These are phyloP conservation scores for Fusarium caatingaense DNA, from an alignment of 2,329 filamentous ascomycete species.

Conservation along the genomic window DNA sequence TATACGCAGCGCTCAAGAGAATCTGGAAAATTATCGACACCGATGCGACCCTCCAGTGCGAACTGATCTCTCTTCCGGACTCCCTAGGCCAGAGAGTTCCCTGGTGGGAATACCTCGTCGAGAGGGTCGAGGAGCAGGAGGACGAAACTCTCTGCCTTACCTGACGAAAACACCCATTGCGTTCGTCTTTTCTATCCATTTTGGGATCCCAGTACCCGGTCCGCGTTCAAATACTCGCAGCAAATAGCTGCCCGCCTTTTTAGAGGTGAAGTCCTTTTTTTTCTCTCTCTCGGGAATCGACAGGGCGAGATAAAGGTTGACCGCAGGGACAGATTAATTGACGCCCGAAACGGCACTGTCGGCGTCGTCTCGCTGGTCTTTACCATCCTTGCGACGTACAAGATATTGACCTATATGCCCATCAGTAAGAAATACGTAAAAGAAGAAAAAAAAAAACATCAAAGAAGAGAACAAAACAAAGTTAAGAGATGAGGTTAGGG, in stretches of 20 bases:
- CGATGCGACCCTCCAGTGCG: conserved; percentile 39
- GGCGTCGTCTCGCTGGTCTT: conserved; percentile 50
- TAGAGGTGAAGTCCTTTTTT: conserved; percentile 34
- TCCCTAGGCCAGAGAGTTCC: conserved; percentile 47
- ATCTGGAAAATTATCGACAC: conserved; percentile 53
- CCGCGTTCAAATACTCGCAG: conserved; percentile 40
- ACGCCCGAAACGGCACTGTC: conserved; percentile 54
- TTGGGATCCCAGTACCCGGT: conserved; percentile 18
- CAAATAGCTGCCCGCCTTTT: conserved; percentile 45
- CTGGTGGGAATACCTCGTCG: conserved; percentile 57
- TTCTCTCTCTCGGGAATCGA: conserved; percentile 9
- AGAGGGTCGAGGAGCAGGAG: conserved; percentile 48
- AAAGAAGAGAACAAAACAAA: background rate
- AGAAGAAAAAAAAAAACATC: background rate
- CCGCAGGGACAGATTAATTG: conserved; percentile 26
- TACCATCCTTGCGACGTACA: conserved; percentile 47
- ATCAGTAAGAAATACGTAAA: conserved; percentile 38
- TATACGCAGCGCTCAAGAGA: conserved; percentile 49
- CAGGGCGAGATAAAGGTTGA: conserved; percentile 20
- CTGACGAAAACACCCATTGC: conserved; percentile 39
- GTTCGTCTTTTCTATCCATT: conserved; percentile 31
- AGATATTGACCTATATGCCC: conserved; percentile 52
- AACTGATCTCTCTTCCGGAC: conserved; percentile 28
- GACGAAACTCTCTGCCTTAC: conserved; percentile 55
- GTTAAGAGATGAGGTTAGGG: background rate